Evolutionary conservation across 768 basidiomycete species (phyloP), one percentile per base, ranked within the genome.

Genomic region (Agaricus sinodeliciosus): DNA sequence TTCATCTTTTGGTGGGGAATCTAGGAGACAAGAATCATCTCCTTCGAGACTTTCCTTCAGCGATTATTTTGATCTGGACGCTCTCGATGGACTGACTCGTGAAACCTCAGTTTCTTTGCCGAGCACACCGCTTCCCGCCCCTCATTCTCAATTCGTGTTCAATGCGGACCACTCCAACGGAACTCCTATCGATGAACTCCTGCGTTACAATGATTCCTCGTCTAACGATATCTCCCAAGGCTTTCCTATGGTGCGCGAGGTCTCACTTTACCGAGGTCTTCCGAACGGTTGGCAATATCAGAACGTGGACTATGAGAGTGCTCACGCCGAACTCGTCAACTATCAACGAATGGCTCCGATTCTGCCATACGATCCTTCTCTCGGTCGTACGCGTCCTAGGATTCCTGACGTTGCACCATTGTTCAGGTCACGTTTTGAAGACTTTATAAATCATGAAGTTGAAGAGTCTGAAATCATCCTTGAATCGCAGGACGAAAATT

Each of bases 251-350:
- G 62, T 68, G 55, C 72, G 75, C 26, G 74, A 76, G 56, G 73
- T 76, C 26, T 74, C 76, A 26, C 63, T 78, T 6, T 76, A 71
- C 61, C 67, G 69, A 48, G 75, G 76, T 15, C 65, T 76, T 31
- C 76, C 74, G 2, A 73, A 74, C 49, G 76, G 74, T 22, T 76
- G 75, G 76, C 76, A 76, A 51, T 73, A 67, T 58, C 66, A 63
- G 16, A 64, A 69, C 52, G 58, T 58, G 28, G 67, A 70, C 54
- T 73, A 70, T 44, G 59, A 64, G 22, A 61, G 65, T 40, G 72
- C 72, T 3, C 62, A 72, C 53, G 63, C 68, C 9, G 69, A 70
- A 35, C 70, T 69, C 51, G 60, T 68, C 57, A 63, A 64, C 49
- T 63, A 52, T 54, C 59, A 58, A 22, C 54, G 52, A 19, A 44